Conservation (phyloP, 495 filamentous ascomycete species). For the Eremomyces bilateralis region DNA sequence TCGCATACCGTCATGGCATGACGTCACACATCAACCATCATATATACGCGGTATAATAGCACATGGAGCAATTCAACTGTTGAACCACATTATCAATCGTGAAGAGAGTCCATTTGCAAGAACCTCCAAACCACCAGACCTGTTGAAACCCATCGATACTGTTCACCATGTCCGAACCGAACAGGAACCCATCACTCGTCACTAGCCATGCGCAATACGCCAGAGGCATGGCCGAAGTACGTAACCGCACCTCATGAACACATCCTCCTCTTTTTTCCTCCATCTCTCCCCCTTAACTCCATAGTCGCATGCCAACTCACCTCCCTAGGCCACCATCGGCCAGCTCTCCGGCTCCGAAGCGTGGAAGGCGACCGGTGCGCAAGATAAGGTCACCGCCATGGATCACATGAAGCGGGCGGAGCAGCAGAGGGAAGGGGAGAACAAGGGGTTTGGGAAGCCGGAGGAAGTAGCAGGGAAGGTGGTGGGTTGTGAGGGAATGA, state of each 20-base stretch:
- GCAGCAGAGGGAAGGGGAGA: constrained; percentile 13
- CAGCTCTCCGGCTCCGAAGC: constrained; percentile 12
- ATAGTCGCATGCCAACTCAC: constrained; percentile 1
- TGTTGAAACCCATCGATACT: no score
- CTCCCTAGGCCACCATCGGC: constrained; percentile 17
- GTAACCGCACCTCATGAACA: constrained; percentile 1
- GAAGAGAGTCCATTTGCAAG: no score
- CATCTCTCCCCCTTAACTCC: not conserved
- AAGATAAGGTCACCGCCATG: constrained; percentile 16
- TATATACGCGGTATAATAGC: no score
- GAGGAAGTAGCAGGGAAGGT: constrained; percentile 19
- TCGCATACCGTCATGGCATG: no score
- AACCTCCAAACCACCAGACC: no score
- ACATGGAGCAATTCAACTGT: no score
- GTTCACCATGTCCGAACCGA: no score
- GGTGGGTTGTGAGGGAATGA: constrained; percentile 20
- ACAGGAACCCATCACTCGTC: no score
- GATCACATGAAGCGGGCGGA: constrained; percentile 18
- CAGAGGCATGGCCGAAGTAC: constrained; percentile 18
- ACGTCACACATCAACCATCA: no score
- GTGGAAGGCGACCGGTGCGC: constrained; percentile 16
- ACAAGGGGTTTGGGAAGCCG: constrained; percentile 15
- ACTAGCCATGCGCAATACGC: constrained; percentile 19
- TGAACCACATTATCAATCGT: no score
- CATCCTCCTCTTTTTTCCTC: not conserved